Base-by-base conservation (phyloP, 2,329 filamentous ascomycete species). In the Fusarium lateritium region DNA sequence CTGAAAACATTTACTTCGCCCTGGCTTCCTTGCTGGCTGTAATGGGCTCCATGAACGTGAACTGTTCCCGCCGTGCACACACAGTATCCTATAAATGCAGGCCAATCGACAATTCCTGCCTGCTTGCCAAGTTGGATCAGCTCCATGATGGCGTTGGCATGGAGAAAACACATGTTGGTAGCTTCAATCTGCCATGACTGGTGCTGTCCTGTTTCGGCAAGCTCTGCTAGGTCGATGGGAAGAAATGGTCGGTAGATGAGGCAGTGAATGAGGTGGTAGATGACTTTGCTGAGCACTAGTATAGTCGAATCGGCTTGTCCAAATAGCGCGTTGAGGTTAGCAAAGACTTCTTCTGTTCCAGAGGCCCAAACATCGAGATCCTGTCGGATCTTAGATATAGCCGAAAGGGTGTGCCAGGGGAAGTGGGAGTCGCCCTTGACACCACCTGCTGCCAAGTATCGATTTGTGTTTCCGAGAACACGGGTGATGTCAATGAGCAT, bases 171-270 rank as follows among this genome's bases (percentile, higher is more conserved):
- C 76, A 95, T 86, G 73, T 96, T 95, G 0, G 93, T 97, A 0
- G 94, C 93, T 76, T 97, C 93, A 47, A 97, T 95, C 76, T 97
- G 94, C 94, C 94, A 97, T 28, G 92, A 94, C 76, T 97, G 93
- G 71, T 97, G 92, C 74, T 97, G 93, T 2, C 92, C 92, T 1
- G 88, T 91, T 15, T 92, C 92, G 14, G 92, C 88, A 8, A 97
- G 86, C 77, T 97, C 94, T 24, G 91, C 88, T 5, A 97, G 83
- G 77, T 97, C 92, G 65, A 97, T 92, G 1, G 94, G 94, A 7
- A 97, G 83, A 78, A 97, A 97, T 0, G 93, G 93, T 17, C 94
- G 88, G 76, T 97, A 97, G 43, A 97, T 91, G 50, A 97, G 84
- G 75, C 93, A 97, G 79, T 97, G 92, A 44, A 96, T 91, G 15